Percentiles rank a stretch among this genome's conserved stretches.
Conservation (phyloP, 164 flowering plant species). For the Platanus orientalis region DNA sequence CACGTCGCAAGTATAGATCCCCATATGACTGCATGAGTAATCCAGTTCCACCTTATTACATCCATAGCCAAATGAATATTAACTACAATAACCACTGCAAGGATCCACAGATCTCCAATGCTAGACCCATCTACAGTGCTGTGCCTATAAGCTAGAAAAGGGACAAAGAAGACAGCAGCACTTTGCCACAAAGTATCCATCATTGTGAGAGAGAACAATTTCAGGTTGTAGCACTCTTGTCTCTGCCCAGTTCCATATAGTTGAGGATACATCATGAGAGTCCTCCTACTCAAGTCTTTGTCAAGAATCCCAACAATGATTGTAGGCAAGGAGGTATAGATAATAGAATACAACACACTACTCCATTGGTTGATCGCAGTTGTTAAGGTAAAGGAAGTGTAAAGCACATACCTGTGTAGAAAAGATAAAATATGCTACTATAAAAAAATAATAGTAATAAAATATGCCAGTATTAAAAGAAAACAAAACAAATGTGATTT, state of each 20-base stretch:
- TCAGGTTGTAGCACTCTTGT: slow-evolving; percentile 61
- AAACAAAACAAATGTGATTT: too few relatives aligned
- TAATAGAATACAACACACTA: slow-evolving; percentile 76
- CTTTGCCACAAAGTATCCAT: slow-evolving; percentile 97
- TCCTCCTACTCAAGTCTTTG: slow-evolving; percentile 76
- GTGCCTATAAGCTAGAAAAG: slow-evolving; percentile 63
- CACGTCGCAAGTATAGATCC: slow-evolving; percentile 79
- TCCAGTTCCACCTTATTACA: slow-evolving; percentile 79
- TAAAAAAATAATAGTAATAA: background rate
- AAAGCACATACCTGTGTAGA: slow-evolving; percentile 79
- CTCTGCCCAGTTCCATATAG: slow-evolving; percentile 91
- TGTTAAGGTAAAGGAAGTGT: slow-evolving; percentile 62
- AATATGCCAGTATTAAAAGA: too few relatives aligned
- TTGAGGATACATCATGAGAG: slow-evolving; percentile 65
- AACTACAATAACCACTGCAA: slow-evolving; percentile 77
- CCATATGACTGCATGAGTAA: slow-evolving; percentile 86
- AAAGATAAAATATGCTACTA: background rate
- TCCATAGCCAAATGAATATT: slow-evolving; percentile 95
- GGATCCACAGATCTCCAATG: slow-evolving; percentile 90
- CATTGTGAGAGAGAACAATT: slow-evolving; percentile 78
- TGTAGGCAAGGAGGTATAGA: slow-evolving; percentile 84
- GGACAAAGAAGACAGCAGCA: slow-evolving; percentile 59
- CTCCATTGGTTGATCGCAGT: slow-evolving; percentile 95
- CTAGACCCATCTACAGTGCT: slow-evolving; percentile 60
- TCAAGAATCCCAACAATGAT: slow-evolving; percentile 81